These are phyloP conservation scores for Cutaneotrichosporon mucoides DNA, from an alignment of 1,284 basidiomycete genomes.

Conservation along the genomic window DNA sequence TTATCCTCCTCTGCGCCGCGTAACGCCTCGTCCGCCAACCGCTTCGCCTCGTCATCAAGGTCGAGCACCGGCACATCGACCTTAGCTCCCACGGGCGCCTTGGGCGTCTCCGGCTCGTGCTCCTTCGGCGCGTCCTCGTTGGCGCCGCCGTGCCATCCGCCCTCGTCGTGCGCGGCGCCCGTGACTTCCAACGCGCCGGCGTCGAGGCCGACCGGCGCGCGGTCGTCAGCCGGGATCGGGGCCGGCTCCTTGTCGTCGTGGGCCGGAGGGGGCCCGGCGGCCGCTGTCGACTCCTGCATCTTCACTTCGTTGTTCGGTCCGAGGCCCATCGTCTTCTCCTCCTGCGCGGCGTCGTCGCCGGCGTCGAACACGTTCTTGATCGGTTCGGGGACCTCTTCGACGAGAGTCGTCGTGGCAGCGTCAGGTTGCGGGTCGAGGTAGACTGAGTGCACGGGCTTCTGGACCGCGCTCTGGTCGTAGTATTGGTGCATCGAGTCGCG, in stretches of 20 bases:
- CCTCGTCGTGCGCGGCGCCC: conserved; percentile 35
- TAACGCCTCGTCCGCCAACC: conserved; percentile 35
- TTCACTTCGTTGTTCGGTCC: conserved; percentile 41
- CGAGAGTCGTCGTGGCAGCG: conserved; percentile 29
- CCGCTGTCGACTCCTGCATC: conserved; percentile 38
- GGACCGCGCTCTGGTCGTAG: conserved; percentile 11
- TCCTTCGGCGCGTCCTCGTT: conserved; percentile 35
- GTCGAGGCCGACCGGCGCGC: conserved; percentile 47
- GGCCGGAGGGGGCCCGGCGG: not conserved
- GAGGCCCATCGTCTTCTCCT: conserved; percentile 44
- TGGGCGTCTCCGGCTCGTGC: conserved; percentile 1
- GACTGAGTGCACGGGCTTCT: conserved; percentile 26
- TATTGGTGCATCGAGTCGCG: conserved; percentile 38
- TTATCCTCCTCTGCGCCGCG: conserved; percentile 3
- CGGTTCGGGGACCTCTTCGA: conserved; percentile 45
- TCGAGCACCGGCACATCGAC: conserved; percentile 32
- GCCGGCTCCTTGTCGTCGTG: conserved; percentile 7
- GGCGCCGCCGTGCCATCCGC: conserved; percentile 49
- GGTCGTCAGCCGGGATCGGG: conserved; percentile 33
- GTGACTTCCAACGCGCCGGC: conserved; percentile 46
- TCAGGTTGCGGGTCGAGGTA: conserved; percentile 22
- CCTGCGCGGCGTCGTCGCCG: conserved; percentile 32
- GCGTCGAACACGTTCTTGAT: conserved; percentile 46
- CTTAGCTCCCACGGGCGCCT: conserved; percentile 20
- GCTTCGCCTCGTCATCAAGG: conserved; percentile 37